phyloP scores from a whole-genome alignment of 116 monocot species.

The Papilionanthe hybrid region DNA sequence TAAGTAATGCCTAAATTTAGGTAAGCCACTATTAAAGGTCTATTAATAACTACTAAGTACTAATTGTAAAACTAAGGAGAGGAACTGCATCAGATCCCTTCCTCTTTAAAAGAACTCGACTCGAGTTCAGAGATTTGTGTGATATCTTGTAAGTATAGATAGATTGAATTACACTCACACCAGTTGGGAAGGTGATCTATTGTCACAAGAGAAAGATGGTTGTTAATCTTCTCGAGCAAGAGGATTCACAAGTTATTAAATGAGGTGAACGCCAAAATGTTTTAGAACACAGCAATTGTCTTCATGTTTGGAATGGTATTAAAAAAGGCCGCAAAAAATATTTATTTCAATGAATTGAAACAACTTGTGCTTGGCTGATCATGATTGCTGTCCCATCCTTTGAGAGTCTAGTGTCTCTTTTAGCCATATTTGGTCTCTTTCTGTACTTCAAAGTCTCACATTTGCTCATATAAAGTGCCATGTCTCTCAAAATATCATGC shows the following conservation, averaged over 20 bases:
- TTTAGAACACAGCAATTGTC: conserved; percentile 5
- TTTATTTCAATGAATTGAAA: conserved; percentile 30
- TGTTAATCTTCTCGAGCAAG: conserved; percentile 48
- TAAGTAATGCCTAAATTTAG: too few relatives aligned
- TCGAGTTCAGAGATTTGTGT: too few relatives aligned
- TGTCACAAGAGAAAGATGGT: too few relatives aligned
- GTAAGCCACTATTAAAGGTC: too few relatives aligned
- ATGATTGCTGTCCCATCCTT: conserved; percentile 46
- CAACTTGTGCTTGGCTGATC: conserved; percentile 34
- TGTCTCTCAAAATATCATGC: conserved; percentile 53
- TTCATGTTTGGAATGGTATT: too few relatives aligned
- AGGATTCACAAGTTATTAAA: conserved; percentile 27
- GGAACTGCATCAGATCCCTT: too few relatives aligned
- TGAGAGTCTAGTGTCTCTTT: conserved; percentile 41
- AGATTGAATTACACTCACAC: too few relatives aligned
- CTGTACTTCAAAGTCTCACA: conserved; percentile 22
- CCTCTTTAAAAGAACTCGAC: too few relatives aligned
- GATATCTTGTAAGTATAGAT: too few relatives aligned
- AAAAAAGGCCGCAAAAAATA: neutral
- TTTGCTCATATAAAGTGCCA: conserved; percentile 41
- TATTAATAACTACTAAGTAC: too few relatives aligned
- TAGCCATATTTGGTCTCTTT: conserved; percentile 39
- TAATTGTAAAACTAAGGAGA: too few relatives aligned
- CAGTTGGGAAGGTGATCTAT: too few relatives aligned
- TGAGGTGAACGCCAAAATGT: conserved; percentile 24